Conservation (phyloP, 225 moss, liverwort and hornwort species). For the Thuidium tamariscinum region DNA sequence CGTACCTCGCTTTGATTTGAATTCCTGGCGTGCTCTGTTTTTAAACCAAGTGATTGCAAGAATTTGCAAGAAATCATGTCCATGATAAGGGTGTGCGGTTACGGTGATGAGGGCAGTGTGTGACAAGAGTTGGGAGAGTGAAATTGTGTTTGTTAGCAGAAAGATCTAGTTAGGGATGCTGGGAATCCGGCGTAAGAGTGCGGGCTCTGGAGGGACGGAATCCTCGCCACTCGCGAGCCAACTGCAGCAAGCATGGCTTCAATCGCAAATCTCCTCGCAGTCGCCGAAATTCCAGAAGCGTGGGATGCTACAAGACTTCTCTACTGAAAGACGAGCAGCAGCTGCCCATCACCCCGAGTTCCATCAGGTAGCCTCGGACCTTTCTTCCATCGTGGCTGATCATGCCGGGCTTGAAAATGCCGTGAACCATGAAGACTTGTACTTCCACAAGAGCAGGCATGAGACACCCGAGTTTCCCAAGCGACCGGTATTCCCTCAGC, state of each 20-base stretch:
- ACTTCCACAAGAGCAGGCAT: conserved; percentile 37
- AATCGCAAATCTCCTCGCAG: conserved; percentile 34
- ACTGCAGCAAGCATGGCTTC: conserved; percentile 55
- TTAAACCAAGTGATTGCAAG: background rate
- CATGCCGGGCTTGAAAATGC: background rate
- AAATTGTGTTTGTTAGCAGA: background rate
- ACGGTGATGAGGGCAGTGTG: background rate
- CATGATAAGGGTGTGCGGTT: background rate
- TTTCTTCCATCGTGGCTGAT: conserved; percentile 21
- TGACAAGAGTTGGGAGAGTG: background rate
- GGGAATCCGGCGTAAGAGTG: conserved; percentile 30
- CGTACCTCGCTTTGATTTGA: background rate
- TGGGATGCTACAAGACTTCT: background rate
- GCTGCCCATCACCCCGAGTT: background rate
- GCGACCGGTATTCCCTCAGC: conserved; percentile 28
- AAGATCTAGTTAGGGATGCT: conserved; percentile 26
- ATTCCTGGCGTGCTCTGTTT: background rate
- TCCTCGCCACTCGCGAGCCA: conserved; percentile 30
- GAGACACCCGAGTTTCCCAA: conserved; percentile 28
- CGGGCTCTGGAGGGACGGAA: conserved; percentile 5
- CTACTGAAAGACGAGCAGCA: background rate
- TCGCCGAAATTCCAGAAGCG: conserved; percentile 29
- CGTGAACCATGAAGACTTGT: conserved; percentile 3
- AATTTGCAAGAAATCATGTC: background rate
- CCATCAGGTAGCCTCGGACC: conserved; percentile 24